These are phyloP conservation scores for Candida saitoana DNA, from an alignment of 805 yeast species.

Conservation along the genomic window DNA sequence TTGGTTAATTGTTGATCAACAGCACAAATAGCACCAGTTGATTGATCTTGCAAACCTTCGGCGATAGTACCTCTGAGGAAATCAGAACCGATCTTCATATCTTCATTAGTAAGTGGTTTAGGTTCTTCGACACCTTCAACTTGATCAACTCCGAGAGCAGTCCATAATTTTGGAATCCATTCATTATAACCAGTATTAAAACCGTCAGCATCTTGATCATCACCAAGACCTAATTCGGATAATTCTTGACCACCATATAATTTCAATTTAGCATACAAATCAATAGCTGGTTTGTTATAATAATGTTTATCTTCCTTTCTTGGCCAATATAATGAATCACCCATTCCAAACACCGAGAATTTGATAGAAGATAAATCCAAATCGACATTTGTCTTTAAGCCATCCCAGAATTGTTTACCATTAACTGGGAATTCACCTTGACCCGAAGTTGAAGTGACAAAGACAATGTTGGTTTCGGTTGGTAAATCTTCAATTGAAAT, in stretches of 20 bases:
- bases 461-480: conserved; percentile 63
- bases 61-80: conserved; percentile 90
- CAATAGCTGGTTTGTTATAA: conserved; percentile 87
- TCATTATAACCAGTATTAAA: conserved; percentile 83
- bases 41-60: conserved; percentile 72
- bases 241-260: conserved; percentile 72
- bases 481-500: conserved; percentile 68
- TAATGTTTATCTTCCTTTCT: conserved; percentile 91
- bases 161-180: conserved; percentile 88
- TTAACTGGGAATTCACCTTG: conserved; percentile 86
- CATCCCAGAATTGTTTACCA: conserved; percentile 76
- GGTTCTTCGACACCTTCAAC: conserved; percentile 85
- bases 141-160: conserved; percentile 79
- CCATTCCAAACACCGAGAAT: conserved; percentile 68
- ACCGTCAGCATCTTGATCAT: conserved; percentile 97
- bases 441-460: conserved; percentile 74
- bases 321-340: conserved; percentile 92
- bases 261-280: conserved; percentile 59
- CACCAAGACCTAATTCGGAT: conserved; percentile 82
- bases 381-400: conserved; percentile 55
- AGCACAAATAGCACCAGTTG: conserved; percentile 89
- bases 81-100: conserved; percentile 83
- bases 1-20: conserved; percentile 91
- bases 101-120: conserved; percentile 89
- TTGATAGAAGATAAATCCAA: conserved; percentile 58